phyloP scores from a whole-genome alignment of 139 green algal genomes.

The Coccomyxa sp. region DNA sequence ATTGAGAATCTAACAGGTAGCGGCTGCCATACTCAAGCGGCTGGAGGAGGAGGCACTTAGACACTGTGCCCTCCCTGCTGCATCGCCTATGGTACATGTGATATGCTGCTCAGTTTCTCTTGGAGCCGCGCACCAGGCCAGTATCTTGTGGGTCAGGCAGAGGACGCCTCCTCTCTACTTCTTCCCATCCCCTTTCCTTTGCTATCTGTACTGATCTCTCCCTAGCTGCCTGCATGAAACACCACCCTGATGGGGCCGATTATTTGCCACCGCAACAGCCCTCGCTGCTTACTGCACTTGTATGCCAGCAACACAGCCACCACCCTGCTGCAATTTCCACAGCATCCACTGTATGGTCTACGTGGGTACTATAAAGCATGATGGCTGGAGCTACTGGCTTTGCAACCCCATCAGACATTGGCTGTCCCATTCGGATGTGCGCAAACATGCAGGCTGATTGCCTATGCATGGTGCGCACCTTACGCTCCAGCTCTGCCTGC shows the following conservation, averaged over 20 bases:
- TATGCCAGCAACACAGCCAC: neutral
- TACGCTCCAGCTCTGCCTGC: slow-evolving; percentile 3
- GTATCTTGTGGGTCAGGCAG: slow-evolving; percentile 7
- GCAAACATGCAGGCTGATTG: neutral
- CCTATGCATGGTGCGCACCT: neutral
- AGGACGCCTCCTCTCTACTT: neutral
- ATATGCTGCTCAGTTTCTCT: neutral
- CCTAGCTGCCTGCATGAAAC: neutral
- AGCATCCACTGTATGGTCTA: neutral
- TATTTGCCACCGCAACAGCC: neutral
- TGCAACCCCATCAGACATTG: neutral
- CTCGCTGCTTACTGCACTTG: neutral
- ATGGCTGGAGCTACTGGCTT: neutral
- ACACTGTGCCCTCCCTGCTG: no score
- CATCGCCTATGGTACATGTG: neutral
- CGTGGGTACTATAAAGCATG: neutral
- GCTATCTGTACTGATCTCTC: neutral
- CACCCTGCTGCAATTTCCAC: neutral
- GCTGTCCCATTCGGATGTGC: neutral
- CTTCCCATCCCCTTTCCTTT: neutral
- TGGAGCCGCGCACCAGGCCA: neutral
- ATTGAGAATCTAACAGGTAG: no score
- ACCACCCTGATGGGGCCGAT: neutral
- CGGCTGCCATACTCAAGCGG: neutral
- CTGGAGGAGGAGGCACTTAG: neutral